phyloP scores from a whole-genome alignment of 495 filamentous ascomycete species.

The Copromyces sp. region DNA sequence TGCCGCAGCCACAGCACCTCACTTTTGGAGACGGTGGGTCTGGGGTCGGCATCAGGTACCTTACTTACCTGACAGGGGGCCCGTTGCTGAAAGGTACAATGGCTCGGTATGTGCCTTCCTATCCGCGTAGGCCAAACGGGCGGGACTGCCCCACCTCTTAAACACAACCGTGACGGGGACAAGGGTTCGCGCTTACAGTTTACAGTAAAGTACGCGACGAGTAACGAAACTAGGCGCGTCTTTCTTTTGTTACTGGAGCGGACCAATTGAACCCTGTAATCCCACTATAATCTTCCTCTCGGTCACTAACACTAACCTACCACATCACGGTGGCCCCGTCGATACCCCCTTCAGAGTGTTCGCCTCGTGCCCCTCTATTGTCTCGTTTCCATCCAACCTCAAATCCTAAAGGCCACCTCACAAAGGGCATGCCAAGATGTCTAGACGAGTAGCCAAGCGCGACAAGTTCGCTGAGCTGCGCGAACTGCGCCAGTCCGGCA shows the following conservation, averaged over 20 bases:
- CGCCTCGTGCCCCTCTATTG: background rate
- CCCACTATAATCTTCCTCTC: background rate
- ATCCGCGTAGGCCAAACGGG: background rate
- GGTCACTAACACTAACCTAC: background rate
- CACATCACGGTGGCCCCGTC: background rate
- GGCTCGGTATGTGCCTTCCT: background rate
- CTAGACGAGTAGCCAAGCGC: slow-evolving; percentile 35
- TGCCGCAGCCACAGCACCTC: background rate
- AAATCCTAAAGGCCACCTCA: background rate
- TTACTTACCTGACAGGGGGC: background rate
- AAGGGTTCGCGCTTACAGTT: background rate
- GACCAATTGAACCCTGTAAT: background rate
- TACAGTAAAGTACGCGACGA: background rate
- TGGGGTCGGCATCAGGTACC: background rate
- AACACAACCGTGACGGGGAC: background rate
- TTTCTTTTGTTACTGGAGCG: background rate
- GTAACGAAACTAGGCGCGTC: background rate
- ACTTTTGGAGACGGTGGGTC: background rate
- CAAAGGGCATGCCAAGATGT: slow-evolving; percentile 20
- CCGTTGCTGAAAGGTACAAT: background rate
- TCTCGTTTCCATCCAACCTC: background rate
- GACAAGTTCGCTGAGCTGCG: slow-evolving; percentile 65
- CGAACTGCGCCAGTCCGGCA: slow-evolving; percentile 77
- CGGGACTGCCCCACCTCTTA: background rate
- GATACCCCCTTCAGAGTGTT: background rate